Evolutionary conservation across 2,329 filamentous ascomycete genomes (phyloP).

Genomic region (Apiospora koreana): DNA sequence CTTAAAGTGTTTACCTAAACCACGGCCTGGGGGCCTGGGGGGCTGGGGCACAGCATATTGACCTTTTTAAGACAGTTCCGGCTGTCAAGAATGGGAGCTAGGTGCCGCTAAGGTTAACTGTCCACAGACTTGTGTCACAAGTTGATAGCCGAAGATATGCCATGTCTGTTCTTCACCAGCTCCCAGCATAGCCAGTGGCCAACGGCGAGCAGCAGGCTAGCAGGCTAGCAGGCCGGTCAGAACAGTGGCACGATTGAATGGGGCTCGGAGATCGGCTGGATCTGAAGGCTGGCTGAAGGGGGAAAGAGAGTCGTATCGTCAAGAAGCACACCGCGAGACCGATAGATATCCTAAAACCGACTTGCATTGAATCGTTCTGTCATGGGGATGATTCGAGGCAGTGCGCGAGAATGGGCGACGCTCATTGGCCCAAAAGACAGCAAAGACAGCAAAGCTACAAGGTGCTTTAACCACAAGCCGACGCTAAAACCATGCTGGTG

Average conservation of each 20-base stretch:
- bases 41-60: not conserved
- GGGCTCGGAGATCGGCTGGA: not conserved
- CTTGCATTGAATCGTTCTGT: not conserved
- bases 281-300: not conserved
- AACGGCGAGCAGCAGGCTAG: not conserved
- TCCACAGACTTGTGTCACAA: not conserved
- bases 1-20: not conserved
- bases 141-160: constrained; percentile 1
- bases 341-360: not conserved
- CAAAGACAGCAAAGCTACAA: not conserved
- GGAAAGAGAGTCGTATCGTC: not conserved
- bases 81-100: not conserved
- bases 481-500: constrained; percentile 37
- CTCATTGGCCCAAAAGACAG: not conserved
- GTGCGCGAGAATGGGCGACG: not conserved
- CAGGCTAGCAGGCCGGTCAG: too few species aligned
- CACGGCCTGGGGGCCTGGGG: not conserved
- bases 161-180: not conserved
- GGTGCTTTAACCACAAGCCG: constrained; percentile 31
- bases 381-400: constrained; percentile 4
- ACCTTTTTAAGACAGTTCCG: not conserved
- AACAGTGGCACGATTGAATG: not conserved
- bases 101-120: not conserved
- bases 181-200: too few species aligned
- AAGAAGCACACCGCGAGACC: not conserved